A percentile compares a stretch with the other conserved stretches of the same genome.
phyloP scores from a whole-genome alignment of 208 protist species.

The Polymyxa betae region DNA sequence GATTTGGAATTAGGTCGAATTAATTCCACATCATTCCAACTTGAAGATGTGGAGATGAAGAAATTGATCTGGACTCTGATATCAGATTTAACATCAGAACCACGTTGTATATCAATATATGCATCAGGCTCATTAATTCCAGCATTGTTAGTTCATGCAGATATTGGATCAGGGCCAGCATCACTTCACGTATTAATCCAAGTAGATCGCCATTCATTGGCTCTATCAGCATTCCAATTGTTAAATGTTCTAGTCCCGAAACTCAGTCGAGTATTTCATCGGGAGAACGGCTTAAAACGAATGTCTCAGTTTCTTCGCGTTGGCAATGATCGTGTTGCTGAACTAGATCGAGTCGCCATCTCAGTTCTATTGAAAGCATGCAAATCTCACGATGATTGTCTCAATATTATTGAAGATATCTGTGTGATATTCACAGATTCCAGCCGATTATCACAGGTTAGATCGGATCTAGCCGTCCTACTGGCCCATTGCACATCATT shows the following conservation, averaged over 20 bases:
- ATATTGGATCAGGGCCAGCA: not conserved
- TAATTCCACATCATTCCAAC: not conserved
- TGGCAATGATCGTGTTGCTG: not conserved
- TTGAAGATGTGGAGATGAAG: conserved; percentile 46
- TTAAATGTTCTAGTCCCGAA: not conserved
- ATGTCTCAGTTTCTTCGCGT: not conserved
- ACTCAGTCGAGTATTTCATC: not conserved
- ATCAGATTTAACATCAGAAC: not conserved
- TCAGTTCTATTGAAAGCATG: not conserved
- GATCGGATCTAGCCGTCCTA: not conserved
- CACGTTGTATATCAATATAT: not conserved
- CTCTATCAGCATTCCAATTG: not conserved
- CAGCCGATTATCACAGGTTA: not conserved
- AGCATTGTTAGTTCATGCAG: not conserved
- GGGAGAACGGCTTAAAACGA: not conserved
- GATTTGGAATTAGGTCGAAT: not conserved
- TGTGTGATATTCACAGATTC: not conserved
- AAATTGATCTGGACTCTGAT: conserved; percentile 31
- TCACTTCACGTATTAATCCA: not conserved
- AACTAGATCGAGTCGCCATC: not conserved
- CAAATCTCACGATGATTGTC: not conserved
- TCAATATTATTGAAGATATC: not conserved
- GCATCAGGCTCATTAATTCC: not conserved
- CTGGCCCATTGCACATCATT: not conserved
- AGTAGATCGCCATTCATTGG: not conserved